Conservation (phyloP, 1,284 basidiomycete genomes). For the Tylopilus orsonianus region DNA sequence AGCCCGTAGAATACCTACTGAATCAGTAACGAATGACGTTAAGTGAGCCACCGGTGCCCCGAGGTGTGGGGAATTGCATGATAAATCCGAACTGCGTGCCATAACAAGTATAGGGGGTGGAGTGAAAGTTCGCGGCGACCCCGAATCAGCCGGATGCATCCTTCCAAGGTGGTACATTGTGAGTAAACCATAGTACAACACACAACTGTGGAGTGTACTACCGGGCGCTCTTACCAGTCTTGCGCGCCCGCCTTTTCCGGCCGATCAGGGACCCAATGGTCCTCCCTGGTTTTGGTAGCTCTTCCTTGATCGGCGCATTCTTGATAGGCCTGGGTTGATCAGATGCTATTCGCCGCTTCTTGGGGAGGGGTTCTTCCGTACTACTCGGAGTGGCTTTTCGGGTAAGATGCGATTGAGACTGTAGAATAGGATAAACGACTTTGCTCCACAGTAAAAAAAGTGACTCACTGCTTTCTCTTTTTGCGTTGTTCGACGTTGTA, state of each 20-base stretch:
- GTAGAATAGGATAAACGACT: not conserved
- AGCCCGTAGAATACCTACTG: too few relatives aligned
- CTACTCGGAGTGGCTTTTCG: slow-evolving; percentile 8
- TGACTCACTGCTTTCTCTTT: slow-evolving; percentile 32
- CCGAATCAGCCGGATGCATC: not conserved
- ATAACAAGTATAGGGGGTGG: not conserved
- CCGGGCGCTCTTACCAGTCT: slow-evolving; percentile 38
- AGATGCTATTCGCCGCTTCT: slow-evolving; percentile 40
- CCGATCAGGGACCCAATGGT: slow-evolving; percentile 51
- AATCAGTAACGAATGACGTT: too few relatives aligned
- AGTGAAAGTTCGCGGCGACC: not conserved
- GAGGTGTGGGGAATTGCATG: too few relatives aligned
- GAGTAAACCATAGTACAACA: not conserved
- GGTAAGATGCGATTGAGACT: slow-evolving; percentile 15
- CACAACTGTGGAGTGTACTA: slow-evolving; percentile 9
- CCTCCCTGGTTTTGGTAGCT: slow-evolving; percentile 31
- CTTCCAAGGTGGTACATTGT: not conserved
- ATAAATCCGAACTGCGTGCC: not conserved
- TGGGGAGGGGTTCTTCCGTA: slow-evolving; percentile 35
- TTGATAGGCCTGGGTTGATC: slow-evolving; percentile 18
- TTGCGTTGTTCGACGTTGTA: slow-evolving; percentile 61
- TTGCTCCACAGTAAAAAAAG: not conserved
- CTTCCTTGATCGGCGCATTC: slow-evolving; percentile 18
- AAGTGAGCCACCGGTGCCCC: too few relatives aligned
- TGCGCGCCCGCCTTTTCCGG: slow-evolving; percentile 51